These are phyloP conservation scores for Nicotiana paniculata DNA, from an alignment of 257 asterid species.

Conservation along the genomic window DNA sequence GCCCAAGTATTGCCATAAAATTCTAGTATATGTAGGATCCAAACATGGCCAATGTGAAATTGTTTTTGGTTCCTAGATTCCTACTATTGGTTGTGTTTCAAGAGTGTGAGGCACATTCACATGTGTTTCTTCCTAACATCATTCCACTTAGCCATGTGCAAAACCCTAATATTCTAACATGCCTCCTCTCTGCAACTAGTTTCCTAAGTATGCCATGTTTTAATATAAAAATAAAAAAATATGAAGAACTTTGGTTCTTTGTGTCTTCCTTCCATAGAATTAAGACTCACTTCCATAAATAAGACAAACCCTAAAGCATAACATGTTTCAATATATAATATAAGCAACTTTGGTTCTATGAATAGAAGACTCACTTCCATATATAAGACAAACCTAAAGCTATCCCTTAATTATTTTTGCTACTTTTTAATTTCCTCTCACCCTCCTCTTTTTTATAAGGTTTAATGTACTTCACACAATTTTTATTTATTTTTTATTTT, in stretches of 20 bases:
- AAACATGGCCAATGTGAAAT: background rate
- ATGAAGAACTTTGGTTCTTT: background rate
- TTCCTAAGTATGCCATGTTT: background rate
- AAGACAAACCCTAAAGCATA: background rate
- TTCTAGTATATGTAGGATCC: background rate
- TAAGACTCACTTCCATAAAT: background rate
- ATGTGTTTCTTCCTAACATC: slow-evolving; percentile 8
- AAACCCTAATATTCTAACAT: background rate
- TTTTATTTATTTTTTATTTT: too few relatives aligned
- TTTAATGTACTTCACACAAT: background rate
- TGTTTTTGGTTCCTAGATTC: slow-evolving; percentile 8
- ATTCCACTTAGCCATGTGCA: slow-evolving; percentile 10
- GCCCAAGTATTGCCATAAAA: background rate
- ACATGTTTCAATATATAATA: too few relatives aligned
- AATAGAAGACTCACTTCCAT: background rate
- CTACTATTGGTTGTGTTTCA: background rate
- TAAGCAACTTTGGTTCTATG: too few relatives aligned
- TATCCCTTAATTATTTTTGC: too few relatives aligned
- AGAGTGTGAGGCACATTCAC: slow-evolving; percentile 7
- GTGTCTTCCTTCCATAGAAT: background rate
- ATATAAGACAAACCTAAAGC: background rate
- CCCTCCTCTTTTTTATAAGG: too few relatives aligned
- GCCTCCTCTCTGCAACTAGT: background rate
- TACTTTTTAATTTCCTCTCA: too few relatives aligned
- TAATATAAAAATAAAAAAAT: background rate